Percentiles rank a stretch among this genome's conserved stretches.
Evolutionary conservation across 2,329 filamentous ascomycete species (phyloP).

Genomic region (Paracoccidioides lutzii): DNA sequence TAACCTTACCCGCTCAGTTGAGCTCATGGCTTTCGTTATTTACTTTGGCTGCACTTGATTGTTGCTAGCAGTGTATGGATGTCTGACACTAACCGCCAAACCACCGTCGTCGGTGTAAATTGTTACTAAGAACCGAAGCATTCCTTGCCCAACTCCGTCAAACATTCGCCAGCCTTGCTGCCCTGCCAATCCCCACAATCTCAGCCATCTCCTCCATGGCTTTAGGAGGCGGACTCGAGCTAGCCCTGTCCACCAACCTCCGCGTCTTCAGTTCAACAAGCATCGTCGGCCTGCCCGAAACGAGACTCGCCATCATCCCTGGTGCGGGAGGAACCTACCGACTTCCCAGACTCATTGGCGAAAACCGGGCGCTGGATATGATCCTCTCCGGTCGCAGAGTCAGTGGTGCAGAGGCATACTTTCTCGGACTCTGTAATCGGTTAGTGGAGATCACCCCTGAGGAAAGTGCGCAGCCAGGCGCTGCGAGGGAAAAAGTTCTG

Average conservation of each 20-base stretch:
- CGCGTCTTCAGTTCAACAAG: constrained; percentile 74
- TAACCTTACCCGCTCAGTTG: background rate
- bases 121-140: constrained; percentile 49
- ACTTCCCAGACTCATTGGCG: constrained; percentile 67
- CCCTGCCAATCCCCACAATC: constrained; percentile 79
- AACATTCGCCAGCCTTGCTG: constrained; percentile 60
- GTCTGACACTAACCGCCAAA: background rate
- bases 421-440: constrained; percentile 79
- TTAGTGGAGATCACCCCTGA: constrained; percentile 62
- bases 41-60: background rate
- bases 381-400: constrained; percentile 85
- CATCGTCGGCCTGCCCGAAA: constrained; percentile 75
- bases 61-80: background rate
- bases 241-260: constrained; percentile 79
- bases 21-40: background rate
- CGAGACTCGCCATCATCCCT: constrained; percentile 82
- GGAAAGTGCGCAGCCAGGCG: constrained; percentile 39
- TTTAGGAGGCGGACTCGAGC: constrained; percentile 84
- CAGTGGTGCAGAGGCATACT: constrained; percentile 72
- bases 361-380: constrained; percentile 71
- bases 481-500: constrained; percentile 55
- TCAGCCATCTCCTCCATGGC: constrained; percentile 74
- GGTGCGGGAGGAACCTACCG: constrained; percentile 88
- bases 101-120: background rate
- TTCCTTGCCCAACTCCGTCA: constrained; percentile 67